Evolutionary conservation across 805 yeast species (phyloP).

Genomic region (Torulaspora delbrueckii): DNA sequence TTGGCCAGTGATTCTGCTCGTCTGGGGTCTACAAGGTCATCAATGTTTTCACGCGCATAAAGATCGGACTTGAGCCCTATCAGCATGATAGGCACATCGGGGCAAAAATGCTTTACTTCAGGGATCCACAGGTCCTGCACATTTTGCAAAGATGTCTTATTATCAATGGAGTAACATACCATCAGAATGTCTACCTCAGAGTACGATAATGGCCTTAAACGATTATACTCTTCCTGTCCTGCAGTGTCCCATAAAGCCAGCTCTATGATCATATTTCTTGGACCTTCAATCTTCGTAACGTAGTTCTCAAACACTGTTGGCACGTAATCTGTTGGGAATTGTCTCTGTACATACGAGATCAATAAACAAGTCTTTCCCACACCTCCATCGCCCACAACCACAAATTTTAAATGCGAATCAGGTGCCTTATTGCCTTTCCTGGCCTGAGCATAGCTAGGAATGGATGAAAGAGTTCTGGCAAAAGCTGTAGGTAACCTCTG

Average conservation of each 20-base stretch:
- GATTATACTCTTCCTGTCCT: slow-evolving; percentile 81
- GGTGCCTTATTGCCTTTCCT: slow-evolving; percentile 26
- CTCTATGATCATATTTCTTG: slow-evolving; percentile 52
- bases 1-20: slow-evolving; percentile 51
- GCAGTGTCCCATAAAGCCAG: slow-evolving; percentile 87
- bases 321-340: slow-evolving; percentile 66
- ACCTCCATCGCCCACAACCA: slow-evolving; percentile 85
- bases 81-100: slow-evolving; percentile 66
- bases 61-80: slow-evolving; percentile 83
- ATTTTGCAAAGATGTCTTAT: slow-evolving; percentile 58
- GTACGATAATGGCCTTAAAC: slow-evolving; percentile 72
- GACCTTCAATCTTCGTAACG: slow-evolving; percentile 49
- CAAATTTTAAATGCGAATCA: slow-evolving; percentile 50
- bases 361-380: slow-evolving; percentile 85
- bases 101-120: slow-evolving; percentile 78
- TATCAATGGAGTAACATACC: slow-evolving; percentile 70
- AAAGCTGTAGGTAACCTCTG: slow-evolving; percentile 21
- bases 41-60: slow-evolving; percentile 20
- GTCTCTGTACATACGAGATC: slow-evolving; percentile 54
- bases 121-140: slow-evolving; percentile 83
- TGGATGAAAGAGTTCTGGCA: slow-evolving; percentile 24
- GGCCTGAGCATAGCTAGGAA: slow-evolving; percentile 29
- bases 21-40: slow-evolving; percentile 38
- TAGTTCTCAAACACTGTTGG: slow-evolving; percentile 84
- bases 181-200: slow-evolving; percentile 73